A percentile compares a stretch with the other conserved stretches of the same genome.
Conservation (phyloP, 179 eudicot species). For the Carnegiea gigantea region DNA sequence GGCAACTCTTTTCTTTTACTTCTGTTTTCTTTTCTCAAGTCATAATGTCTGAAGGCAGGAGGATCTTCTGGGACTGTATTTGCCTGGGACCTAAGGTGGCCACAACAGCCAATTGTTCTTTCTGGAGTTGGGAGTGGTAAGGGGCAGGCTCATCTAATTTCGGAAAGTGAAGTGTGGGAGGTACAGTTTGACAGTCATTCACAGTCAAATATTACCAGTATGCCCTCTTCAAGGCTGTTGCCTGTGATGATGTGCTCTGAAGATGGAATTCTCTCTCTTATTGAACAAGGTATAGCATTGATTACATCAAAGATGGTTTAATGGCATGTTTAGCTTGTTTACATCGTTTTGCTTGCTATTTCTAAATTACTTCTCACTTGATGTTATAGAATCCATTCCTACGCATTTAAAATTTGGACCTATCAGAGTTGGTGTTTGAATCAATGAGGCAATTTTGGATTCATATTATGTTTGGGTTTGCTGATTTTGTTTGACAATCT, state of each 20-base stretch:
- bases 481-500: background rate
- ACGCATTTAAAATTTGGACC: background rate
- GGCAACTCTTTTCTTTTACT: constrained; percentile 1
- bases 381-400: too few relatives aligned
- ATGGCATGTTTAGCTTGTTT: constrained; percentile 19
- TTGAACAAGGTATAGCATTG: constrained; percentile 63
- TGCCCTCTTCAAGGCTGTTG: constrained; percentile 60
- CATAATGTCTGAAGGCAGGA: constrained; percentile 66
- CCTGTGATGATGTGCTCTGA: constrained; percentile 95
- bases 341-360: background rate
- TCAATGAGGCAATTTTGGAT: background rate
- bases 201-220: constrained; percentile 49
- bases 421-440: background rate
- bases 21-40: constrained; percentile 10
- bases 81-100: constrained; percentile 95
- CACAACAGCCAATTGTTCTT: constrained; percentile 70
- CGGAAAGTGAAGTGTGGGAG: constrained; percentile 94
- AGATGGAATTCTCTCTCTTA: constrained; percentile 86
- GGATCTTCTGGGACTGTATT: constrained; percentile 86
- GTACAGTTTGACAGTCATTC: constrained; percentile 76
- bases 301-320: constrained; percentile 1
- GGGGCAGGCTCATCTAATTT: constrained; percentile 37
- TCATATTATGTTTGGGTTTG: background rate
- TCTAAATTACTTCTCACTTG: background rate
- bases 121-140: constrained; percentile 63